Percentiles rank a stretch among this genome's conserved stretches.
Evolutionary conservation across 768 basidiomycete genomes (phyloP).

Genomic region (Kwoniella dejecticola): DNA sequence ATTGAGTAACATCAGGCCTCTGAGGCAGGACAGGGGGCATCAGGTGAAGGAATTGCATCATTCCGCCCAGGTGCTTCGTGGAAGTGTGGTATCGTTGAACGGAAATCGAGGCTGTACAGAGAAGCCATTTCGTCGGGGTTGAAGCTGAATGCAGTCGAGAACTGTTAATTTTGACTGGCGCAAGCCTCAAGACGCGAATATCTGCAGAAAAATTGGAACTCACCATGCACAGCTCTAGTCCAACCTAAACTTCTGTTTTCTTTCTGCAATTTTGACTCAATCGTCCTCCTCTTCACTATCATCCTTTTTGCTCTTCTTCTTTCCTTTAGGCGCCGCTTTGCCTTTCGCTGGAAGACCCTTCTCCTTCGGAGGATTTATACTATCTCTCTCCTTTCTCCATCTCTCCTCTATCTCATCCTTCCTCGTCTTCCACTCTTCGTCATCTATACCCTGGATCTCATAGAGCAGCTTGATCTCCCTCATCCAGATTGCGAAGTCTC

Average conservation of each 20-base stretch:
- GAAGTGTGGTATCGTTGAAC: no score
- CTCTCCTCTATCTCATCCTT: constrained; percentile 38
- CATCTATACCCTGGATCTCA: constrained; percentile 49
- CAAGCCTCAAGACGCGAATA: no score
- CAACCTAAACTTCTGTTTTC: no score
- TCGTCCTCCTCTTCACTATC: constrained; percentile 34
- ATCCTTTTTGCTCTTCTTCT: constrained; percentile 24
- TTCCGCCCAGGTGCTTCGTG: no score
- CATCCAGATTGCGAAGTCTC: constrained; percentile 64
- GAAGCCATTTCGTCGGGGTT: no score
- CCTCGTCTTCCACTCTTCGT: constrained; percentile 40
- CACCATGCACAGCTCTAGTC: neutral
- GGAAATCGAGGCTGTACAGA: no score
- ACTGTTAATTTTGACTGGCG: no score
- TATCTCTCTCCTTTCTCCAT: constrained; percentile 46
- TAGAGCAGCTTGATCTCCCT: constrained; percentile 70
- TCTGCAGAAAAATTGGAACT: neutral
- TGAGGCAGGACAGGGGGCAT: no score
- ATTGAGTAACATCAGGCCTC: no score
- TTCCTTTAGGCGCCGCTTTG: constrained; percentile 31
- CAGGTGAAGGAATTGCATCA: no score
- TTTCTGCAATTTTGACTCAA: neutral
- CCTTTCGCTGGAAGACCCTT: constrained; percentile 26
- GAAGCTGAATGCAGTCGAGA: no score
- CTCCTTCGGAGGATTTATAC: constrained; percentile 43